These are phyloP conservation scores for Podospora fimiseda DNA, from an alignment of 495 filamentous ascomycete species.

Conservation along the genomic window DNA sequence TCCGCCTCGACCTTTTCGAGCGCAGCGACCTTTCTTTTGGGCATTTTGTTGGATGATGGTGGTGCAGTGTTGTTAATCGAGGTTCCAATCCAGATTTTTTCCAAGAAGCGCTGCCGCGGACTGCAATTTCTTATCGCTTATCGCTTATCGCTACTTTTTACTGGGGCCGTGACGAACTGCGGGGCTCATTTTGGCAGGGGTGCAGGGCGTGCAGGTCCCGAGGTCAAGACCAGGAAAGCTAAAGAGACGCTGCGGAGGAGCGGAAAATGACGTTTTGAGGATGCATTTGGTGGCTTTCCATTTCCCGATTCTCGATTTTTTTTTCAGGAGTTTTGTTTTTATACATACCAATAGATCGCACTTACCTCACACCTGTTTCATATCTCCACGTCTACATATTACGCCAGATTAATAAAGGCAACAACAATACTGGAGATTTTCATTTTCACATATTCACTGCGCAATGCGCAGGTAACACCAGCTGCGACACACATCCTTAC, in stretches of 20 bases:
- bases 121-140: conserved; percentile 13
- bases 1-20: conserved; percentile 94
- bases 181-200: background rate
- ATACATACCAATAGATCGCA: background rate
- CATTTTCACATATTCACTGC: background rate
- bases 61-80: background rate
- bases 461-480: conserved; percentile 18
- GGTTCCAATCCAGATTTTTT: conserved; percentile 15
- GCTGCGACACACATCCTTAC: background rate
- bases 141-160: conserved; percentile 12
- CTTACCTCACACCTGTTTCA: background rate
- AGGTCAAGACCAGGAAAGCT: too few species aligned
- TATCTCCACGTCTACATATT: background rate
- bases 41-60: conserved; percentile 45
- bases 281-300: conserved; percentile 4
- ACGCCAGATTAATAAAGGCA: background rate
- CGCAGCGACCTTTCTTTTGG: conserved; percentile 80
- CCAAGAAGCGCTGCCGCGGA: background rate
- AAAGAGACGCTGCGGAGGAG: too few species aligned
- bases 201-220: too few species aligned
- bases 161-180: conserved; percentile 6
- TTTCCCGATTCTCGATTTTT: conserved; percentile 14
- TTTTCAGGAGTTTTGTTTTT: conserved; percentile 7
- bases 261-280: conserved; percentile 23
- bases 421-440: background rate